Conservation (phyloP, 352 stramenopile genomes). For the Peronospora destructor region DNA sequence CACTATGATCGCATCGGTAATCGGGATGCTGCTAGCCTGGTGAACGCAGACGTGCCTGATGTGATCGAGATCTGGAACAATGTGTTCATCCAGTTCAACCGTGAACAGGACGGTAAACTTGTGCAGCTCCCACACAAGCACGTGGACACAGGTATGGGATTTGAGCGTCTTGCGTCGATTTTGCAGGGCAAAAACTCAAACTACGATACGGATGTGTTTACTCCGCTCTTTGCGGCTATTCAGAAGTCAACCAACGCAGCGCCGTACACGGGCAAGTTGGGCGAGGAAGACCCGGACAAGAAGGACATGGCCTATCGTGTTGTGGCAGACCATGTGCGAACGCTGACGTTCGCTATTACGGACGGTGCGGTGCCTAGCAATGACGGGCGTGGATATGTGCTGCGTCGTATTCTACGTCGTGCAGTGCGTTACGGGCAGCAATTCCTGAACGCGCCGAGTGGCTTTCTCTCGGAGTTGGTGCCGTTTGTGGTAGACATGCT, state of each 20-base stretch:
- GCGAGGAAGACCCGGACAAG: slow-evolving; percentile 84
- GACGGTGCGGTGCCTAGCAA: slow-evolving; percentile 96
- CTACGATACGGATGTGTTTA: slow-evolving; percentile 99
- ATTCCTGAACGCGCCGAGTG: slow-evolving; percentile 91
- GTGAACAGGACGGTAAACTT: slow-evolving; percentile 86
- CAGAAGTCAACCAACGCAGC: slow-evolving; percentile 70
- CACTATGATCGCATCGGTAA: slow-evolving; percentile 98
- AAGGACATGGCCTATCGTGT: slow-evolving; percentile 91
- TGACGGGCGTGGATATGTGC: slow-evolving; percentile 96
- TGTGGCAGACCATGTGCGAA: slow-evolving; percentile 97
- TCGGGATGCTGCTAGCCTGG: slow-evolving; percentile 87
- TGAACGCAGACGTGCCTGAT: slow-evolving; percentile 96
- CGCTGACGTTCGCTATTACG: slow-evolving; percentile 96
- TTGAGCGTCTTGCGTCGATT: slow-evolving; percentile 92
- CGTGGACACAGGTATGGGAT: slow-evolving; percentile 99
- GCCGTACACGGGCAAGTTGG: slow-evolving; percentile 79
- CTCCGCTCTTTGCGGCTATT: slow-evolving; percentile 93
- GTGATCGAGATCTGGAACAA: slow-evolving; percentile 99
- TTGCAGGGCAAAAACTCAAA: slow-evolving; percentile 92
- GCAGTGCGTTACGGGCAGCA: slow-evolving; percentile 97
- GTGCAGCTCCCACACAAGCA: slow-evolving; percentile 91
- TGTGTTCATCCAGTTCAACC: slow-evolving; percentile 99
- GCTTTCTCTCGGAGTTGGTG: slow-evolving; percentile 94
- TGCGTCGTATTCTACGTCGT: slow-evolving; percentile 95
- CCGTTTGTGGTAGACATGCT: slow-evolving; percentile 91